Evolutionary conservation across 192 early-diverging fungal species (phyloP), one percentile per base, ranked within the genome.

Genomic region (Entrophospora sp.): DNA sequence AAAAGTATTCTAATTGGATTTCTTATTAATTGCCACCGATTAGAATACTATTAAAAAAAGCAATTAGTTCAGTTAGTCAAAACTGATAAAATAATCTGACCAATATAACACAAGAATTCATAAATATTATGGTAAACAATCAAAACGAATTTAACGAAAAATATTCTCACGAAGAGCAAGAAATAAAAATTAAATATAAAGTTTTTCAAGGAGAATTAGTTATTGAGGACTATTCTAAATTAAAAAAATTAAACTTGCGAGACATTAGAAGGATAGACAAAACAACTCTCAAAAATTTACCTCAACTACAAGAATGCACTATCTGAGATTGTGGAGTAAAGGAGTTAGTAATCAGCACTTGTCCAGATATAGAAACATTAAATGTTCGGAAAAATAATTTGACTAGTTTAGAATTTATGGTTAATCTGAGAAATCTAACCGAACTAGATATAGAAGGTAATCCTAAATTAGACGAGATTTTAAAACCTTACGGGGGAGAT

Each of bases 381-480:
- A 58, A 58, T 20, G 1, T 58, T 0, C 12, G 30, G 14, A 58
- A 13, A 14, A 58, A 58, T 58, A 5, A 4, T 16, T 27, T 58
- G 7, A 58, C 31, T 58, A 37, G 18, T 37, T 36, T 20, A 36
- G n/a, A 18, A 5, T 58, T 58, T 36, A 5, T 58, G 22, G 16
- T 1, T n/a, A 31, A 57, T 18, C 20, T 57, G 32, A 30, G 32
- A 35, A 57, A 34, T 36, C 32, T 57, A 30, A 30, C 28, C 9
- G 31, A 57, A 34, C n/a, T 57, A 57, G 55, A 57, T 32, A 34
- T 57, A 35, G 34, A 57, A 32, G 28, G 28, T 18, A 57, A 57
- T 25, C 28, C 55, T 57, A 20, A 57, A 57, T 8, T 51, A 20
- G 7, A 5, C 7, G n/a, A n/a, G n/a, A n/a, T n/a, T n/a, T n/a